Evolutionary conservation across 2,329 filamentous ascomycete genomes (phyloP).

Genomic region (Cytospora schulzeri): DNA sequence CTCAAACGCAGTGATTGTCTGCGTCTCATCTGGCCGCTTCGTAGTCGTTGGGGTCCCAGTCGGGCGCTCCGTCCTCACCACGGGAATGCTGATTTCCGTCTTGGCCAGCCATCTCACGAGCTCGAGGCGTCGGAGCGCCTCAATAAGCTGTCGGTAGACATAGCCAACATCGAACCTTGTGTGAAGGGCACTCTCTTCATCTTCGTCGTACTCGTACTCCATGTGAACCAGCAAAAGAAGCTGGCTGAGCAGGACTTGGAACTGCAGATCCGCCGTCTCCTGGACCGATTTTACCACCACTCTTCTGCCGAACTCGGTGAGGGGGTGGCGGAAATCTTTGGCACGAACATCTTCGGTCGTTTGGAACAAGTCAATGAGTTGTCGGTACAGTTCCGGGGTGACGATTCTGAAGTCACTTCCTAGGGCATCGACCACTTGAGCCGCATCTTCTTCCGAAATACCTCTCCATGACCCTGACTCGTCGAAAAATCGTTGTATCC

Average conservation of each 20-base stretch:
- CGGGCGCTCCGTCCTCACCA: conserved; percentile 45
- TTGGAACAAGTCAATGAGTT: conserved; percentile 52
- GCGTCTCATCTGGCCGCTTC: conserved; percentile 50
- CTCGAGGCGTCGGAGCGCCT: conserved; percentile 72
- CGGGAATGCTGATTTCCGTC: conserved; percentile 57
- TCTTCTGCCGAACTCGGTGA: conserved; percentile 77
- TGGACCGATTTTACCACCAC: conserved; percentile 75
- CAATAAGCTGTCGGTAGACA: conserved; percentile 70
- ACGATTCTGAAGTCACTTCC: conserved; percentile 66
- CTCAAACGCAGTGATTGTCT: conserved; percentile 60
- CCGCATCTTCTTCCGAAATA: conserved; percentile 80
- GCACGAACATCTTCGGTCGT: conserved; percentile 48
- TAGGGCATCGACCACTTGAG: conserved; percentile 68
- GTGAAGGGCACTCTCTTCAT: conserved; percentile 67
- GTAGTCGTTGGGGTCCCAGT: conserved; percentile 33
- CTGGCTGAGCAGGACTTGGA: conserved; percentile 77
- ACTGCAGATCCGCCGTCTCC: conserved; percentile 74
- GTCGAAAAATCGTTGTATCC: conserved; percentile 78
- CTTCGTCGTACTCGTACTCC: conserved; percentile 70
- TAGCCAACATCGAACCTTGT: conserved; percentile 65
- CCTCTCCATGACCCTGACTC: conserved; percentile 76
- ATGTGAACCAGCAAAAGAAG: conserved; percentile 83
- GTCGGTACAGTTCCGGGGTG: conserved; percentile 56
- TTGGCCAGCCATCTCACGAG: conserved; percentile 70
- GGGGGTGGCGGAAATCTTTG: conserved; percentile 50